Conservation (phyloP, 352 stramenopile genomes). For the Phytophthora pseudosyringae region DNA sequence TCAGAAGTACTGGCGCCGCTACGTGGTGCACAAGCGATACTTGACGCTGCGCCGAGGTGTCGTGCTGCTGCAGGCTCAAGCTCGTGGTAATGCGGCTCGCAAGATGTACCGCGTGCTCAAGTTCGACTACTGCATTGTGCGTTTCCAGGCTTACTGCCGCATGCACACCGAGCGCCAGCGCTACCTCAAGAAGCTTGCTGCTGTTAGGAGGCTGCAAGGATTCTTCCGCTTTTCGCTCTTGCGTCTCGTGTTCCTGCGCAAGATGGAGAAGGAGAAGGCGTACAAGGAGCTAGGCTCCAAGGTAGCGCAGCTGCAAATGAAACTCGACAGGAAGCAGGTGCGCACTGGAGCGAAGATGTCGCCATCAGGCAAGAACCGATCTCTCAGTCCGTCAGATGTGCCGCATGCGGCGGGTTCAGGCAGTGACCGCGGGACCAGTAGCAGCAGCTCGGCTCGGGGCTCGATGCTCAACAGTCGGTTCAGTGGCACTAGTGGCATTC, state of each 20-base stretch:
- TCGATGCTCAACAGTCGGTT: slow-evolving; percentile 69
- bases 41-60: slow-evolving; percentile 54
- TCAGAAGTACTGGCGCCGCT: slow-evolving; percentile 81
- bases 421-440: slow-evolving; percentile 28
- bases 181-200: slow-evolving; percentile 60
- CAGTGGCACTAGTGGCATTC: slow-evolving; percentile 73
- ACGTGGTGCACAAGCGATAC: slow-evolving; percentile 67
- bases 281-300: slow-evolving; percentile 79
- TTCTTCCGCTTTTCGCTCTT: slow-evolving; percentile 84
- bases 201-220: slow-evolving; percentile 65
- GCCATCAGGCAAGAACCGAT: slow-evolving; percentile 44
- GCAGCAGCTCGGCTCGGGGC: slow-evolving; percentile 44
- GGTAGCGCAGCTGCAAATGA: slow-evolving; percentile 71
- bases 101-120: slow-evolving; percentile 75
- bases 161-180: slow-evolving; percentile 55
- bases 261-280: slow-evolving; percentile 86
- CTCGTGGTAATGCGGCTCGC: slow-evolving; percentile 61
- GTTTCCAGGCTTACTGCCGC: slow-evolving; percentile 75
- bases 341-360: slow-evolving; percentile 47
- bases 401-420: slow-evolving; percentile 20
- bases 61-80: slow-evolving; percentile 65
- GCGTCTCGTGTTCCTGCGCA: slow-evolving; percentile 74
- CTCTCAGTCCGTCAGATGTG: slow-evolving; percentile 34
- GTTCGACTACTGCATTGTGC: slow-evolving; percentile 80
- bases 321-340: slow-evolving; percentile 71